Base-by-base conservation (phyloP, 805 yeast genomes). In the Zygosaccharomyces gambellarensis region DNA sequence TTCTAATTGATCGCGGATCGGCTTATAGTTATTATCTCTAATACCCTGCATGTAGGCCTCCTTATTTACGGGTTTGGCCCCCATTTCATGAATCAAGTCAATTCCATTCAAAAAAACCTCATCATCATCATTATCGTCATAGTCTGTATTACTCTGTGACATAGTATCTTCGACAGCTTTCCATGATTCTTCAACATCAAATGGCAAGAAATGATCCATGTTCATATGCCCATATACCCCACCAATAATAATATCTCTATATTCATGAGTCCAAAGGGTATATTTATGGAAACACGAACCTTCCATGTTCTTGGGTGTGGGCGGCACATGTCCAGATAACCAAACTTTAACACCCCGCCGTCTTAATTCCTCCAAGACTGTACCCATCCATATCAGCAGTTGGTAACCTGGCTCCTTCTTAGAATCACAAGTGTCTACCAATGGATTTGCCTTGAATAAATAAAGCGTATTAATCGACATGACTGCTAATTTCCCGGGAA, bases 201-300 rank as follows among this genome's bases (percentile, higher is more conserved):
- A 71, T 0, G 95, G 89, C 40, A 86, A 75, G 63, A 85, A 87
- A 69, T 88, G 96, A 63, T 89, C 96, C 47, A 87, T 73, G 66
- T 88, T 88, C 96, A 88, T 88, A 63, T 88, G 96, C 0, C 96
- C 96, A 64, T 78, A 88, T 28, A 88, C 69, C 9, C 90, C 89
- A 17, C 96, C 96, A 53, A 89, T 73, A 25, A 88, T 85, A 36
- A 88, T 78, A 64, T 88, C 96, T 55, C 95, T 74, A 63, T 84
- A 88, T 63, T 87, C 96, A 59, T 87, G 80, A 31, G 82, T 69
- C 95, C 95, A 88, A n/a, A 82, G 75, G 22, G 85, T 78, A 66
- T 81, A 84, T 65, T 87, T 87, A 44, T 88, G 73, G 56, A 79
- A 81, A 62, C 96, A 88, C 39, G 83, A 74, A 17, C 76, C 71